These are phyloP conservation scores for Fomitopsis schrenkii DNA, from an alignment of 1,284 basidiomycete genomes.

Conservation along the genomic window DNA sequence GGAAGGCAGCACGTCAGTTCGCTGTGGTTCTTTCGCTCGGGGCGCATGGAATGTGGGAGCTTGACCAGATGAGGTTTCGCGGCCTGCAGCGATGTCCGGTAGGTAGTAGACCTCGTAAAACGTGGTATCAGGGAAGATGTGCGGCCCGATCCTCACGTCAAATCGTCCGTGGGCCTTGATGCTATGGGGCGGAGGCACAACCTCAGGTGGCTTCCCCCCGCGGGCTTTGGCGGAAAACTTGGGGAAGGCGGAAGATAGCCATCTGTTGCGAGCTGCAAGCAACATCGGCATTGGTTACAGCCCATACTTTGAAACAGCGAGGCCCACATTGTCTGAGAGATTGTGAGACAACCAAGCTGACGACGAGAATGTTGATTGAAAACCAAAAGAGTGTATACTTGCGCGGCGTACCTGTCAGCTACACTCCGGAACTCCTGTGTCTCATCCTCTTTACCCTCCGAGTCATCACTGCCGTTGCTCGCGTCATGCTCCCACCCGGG, in stretches of 20 bases:
- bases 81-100: constrained; percentile 12
- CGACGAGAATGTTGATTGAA: not conserved
- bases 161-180: constrained; percentile 61
- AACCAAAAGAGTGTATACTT: not conserved
- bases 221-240: constrained; percentile 63
- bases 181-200: constrained; percentile 57
- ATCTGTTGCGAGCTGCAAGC: constrained; percentile 57
- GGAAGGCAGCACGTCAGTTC: not conserved
- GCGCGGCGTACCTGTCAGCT: constrained; percentile 51
- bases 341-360: constrained; percentile 46
- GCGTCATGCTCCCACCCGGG: constrained; percentile 56
- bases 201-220: constrained; percentile 45
- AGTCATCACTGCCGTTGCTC: constrained; percentile 9
- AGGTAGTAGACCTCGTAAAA: constrained; percentile 67
- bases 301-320: not conserved
- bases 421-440: constrained; percentile 37
- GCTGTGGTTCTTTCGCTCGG: not conserved
- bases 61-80: not conserved
- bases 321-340: constrained; percentile 66
- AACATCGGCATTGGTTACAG: constrained; percentile 1
- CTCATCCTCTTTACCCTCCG: constrained; percentile 25
- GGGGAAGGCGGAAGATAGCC: constrained; percentile 64
- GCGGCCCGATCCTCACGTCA: constrained; percentile 68
- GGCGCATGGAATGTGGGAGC: not conserved
- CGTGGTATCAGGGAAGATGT: constrained; percentile 57